Evolutionary conservation across 208 protist genomes (phyloP), one percentile per base, ranked within the genome.

Genomic region (Tritrichomonas musculus): DNA sequence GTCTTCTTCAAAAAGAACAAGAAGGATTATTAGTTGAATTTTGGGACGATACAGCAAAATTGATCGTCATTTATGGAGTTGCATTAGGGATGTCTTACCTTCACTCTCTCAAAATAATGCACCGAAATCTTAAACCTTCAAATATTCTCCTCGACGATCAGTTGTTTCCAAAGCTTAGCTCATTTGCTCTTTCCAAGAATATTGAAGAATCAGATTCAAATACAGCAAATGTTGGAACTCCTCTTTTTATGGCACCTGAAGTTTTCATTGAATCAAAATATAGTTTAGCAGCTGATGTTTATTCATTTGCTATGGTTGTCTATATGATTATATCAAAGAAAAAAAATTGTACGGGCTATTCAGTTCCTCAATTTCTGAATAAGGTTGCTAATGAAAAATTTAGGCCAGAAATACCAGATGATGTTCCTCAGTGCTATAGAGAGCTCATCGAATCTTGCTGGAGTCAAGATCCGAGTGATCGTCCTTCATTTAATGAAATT

Each of bases 61-160:
- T n/a, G n/a, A n/a, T n/a, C n/a, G n/a, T n/a, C n/a, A n/a, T n/a
- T n/a, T n/a, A n/a, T n/a, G n/a, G n/a, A n/a, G n/a, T n/a, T n/a
- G n/a, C n/a, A n/a, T n/a, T n/a, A n/a, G n/a, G n/a, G n/a, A n/a
- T n/a, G n/a, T n/a, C n/a, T n/a, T n/a, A n/a, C n/a, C n/a, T n/a
- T n/a, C n/a, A n/a, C n/a, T n/a, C n/a, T n/a, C n/a, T n/a, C n/a
- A n/a, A n/a, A n/a, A n/a, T n/a, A n/a, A n/a, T n/a, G n/a, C n/a
- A n/a, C n/a, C n/a, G n/a, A n/a, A n/a, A n/a, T n/a, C n/a, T n/a
- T n/a, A n/a, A n/a, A n/a, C n/a, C n/a, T n/a, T n/a, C n/a, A n/a
- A 96, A 96, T 69, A 36, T 96, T n/a, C 64, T 95, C 0, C 80
- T 96, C 22, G 50, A 92, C 66, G 49, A 92, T 27, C 27, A 92